These are phyloP conservation scores for Euptelea pleiosperma DNA, from an alignment of 164 flowering plant species.

Conservation along the genomic window DNA sequence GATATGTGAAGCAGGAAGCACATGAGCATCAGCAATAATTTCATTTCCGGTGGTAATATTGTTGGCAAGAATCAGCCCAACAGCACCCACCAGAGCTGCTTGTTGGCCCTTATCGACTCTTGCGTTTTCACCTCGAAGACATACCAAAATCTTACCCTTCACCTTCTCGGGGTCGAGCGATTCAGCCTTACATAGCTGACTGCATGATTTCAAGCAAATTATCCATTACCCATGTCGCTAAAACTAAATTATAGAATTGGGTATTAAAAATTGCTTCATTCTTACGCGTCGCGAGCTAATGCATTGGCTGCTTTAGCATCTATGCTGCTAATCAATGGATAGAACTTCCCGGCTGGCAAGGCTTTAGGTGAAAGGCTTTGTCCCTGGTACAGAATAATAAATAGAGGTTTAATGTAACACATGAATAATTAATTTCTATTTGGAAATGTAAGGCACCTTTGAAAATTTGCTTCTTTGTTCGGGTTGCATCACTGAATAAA, in stretches of 20 bases:
- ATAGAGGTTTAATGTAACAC: too few relatives aligned
- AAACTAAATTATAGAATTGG: too few relatives aligned
- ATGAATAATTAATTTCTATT: too few relatives aligned
- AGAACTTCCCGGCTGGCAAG: constrained; percentile 35
- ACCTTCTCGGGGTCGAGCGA: constrained; percentile 45
- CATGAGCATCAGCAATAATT: constrained; percentile 32
- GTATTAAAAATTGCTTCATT: too few relatives aligned
- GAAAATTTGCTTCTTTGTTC: too few relatives aligned
- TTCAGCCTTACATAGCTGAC: constrained; percentile 45
- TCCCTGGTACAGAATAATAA: constrained; percentile 37
- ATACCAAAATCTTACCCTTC: constrained; percentile 56
- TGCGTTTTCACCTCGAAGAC: constrained; percentile 44
- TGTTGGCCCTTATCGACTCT: constrained; percentile 53
- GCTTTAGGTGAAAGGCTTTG: constrained; percentile 35
- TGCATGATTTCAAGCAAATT: constrained; percentile 23
- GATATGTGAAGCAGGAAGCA: constrained; percentile 43
- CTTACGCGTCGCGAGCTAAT: constrained; percentile 43
- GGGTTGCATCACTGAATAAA: too few relatives aligned
- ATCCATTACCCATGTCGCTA: too few relatives aligned
- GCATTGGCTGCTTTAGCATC: constrained; percentile 33
- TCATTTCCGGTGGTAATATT: constrained; percentile 16
- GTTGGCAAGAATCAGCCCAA: constrained; percentile 56
- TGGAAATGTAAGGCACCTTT: too few relatives aligned
- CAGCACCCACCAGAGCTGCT: constrained; percentile 50
- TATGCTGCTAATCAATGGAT: constrained; percentile 33